Percentiles rank a stretch among this genome's conserved stretches.
These are phyloP conservation scores for Chaetoceros muelleri DNA, from an alignment of 108 stramenopile species.

Conservation along the genomic window DNA sequence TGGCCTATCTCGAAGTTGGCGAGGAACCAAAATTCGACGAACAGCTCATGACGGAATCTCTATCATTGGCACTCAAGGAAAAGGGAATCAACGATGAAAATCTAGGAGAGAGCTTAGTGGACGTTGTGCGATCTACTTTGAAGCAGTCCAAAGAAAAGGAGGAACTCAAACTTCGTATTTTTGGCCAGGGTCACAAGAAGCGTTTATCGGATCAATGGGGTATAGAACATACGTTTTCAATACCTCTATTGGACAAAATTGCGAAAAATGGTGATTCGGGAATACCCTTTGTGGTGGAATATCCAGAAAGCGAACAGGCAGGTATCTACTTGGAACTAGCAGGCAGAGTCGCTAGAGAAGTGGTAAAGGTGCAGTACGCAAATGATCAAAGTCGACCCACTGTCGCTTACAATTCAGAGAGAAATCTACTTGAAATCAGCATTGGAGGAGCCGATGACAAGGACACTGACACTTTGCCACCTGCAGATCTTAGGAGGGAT, in stretches of 20 bases:
- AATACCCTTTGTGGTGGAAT: conserved; percentile 53
- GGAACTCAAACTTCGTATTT: conserved; percentile 46
- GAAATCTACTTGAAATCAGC: conserved; percentile 18
- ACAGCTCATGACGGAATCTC: conserved; percentile 22
- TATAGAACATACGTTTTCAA: conserved; percentile 66
- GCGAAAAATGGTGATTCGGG: conserved; percentile 77
- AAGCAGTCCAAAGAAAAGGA: conserved; percentile 6
- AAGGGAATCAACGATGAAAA: conserved; percentile 18
- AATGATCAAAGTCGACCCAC: conserved; percentile 23
- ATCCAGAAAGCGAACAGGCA: conserved; percentile 59
- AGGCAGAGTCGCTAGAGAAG: conserved; percentile 50
- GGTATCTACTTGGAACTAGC: conserved; percentile 56
- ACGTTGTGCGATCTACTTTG: conserved; percentile 5
- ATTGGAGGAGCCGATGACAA: conserved; percentile 5
- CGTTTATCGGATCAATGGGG: conserved; percentile 77
- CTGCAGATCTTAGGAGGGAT: conserved; percentile 50
- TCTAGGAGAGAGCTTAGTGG: conserved; percentile 7
- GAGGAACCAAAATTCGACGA: conserved; percentile 20
- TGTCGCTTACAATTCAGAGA: conserved; percentile 33
- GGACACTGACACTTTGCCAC: conserved; percentile 25
- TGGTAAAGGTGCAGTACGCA: conserved; percentile 59
- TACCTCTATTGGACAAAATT: conserved; percentile 68
- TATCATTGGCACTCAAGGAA: conserved; percentile 20
- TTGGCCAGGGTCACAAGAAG: conserved; percentile 65
- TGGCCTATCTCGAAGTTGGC: conserved; percentile 80